Evolutionary conservation across 169 alveolate genomes (phyloP).

Genomic region (Eimeria brunetti): DNA sequence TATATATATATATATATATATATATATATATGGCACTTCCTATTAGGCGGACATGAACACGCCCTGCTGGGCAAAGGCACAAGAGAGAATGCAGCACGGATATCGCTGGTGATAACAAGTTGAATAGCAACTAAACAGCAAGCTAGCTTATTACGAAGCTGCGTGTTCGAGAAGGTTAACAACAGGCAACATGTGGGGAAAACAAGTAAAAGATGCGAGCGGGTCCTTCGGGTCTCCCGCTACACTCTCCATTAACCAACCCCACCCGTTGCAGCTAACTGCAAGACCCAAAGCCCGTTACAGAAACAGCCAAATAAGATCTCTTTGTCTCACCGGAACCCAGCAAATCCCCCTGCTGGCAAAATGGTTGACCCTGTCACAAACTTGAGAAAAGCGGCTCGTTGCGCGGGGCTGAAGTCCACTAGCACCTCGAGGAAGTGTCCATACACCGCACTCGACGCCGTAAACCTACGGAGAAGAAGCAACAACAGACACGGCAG

Average conservation of each 20-base stretch:
- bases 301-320: neutral
- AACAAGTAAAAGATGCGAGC: neutral
- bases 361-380: conserved; percentile 96
- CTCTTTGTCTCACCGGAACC: conserved; percentile 85
- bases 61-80: too few relatives aligned
- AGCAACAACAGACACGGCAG: neutral
- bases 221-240: neutral
- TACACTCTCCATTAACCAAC: neutral
- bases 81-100: neutral
- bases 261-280: neutral
- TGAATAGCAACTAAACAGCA: neutral
- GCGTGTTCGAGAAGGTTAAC: neutral
- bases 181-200: neutral
- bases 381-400: conserved; percentile 85
- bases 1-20: too few relatives aligned
- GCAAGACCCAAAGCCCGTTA: neutral
- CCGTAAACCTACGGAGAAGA: neutral
- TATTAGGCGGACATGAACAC: too few relatives aligned
- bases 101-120: neutral
- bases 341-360: conserved; percentile 96
- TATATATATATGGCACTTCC: too few relatives aligned
- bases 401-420: conserved; percentile 46
- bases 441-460: conserved; percentile 65
- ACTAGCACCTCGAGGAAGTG: conserved; percentile 73
- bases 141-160: neutral